phyloP scores from a whole-genome alignment of 495 filamentous ascomycete genomes.

The Talaromyces liani region DNA sequence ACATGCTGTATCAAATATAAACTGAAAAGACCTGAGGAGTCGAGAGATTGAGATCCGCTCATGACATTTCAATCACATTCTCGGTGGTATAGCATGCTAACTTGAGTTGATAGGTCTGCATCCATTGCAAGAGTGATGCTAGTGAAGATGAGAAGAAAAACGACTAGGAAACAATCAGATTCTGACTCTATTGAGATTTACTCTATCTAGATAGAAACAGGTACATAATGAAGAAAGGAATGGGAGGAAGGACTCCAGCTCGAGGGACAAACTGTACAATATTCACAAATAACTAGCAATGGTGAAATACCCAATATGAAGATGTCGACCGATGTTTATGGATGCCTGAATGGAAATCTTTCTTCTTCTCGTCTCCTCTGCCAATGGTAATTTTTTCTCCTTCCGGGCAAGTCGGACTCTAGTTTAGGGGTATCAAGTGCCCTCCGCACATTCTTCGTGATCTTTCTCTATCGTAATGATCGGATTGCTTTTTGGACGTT shows the following conservation, averaged over 20 bases:
- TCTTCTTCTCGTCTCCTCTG: neutral
- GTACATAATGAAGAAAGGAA: neutral
- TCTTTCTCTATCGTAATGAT: neutral
- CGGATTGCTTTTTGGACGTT: neutral
- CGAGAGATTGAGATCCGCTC: neutral
- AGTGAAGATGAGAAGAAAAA: neutral
- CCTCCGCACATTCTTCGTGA: constrained; percentile 7
- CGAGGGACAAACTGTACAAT: neutral
- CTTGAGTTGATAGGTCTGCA: neutral
- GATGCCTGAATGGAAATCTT: neutral
- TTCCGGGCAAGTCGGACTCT: neutral
- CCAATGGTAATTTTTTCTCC: neutral
- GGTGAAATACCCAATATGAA: neutral
- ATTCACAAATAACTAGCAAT: neutral
- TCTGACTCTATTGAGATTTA: neutral
- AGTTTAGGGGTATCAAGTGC: constrained; percentile 5
- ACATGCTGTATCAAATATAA: constrained; percentile 38
- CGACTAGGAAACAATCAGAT: neutral
- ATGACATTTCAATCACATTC: neutral
- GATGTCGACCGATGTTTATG: neutral
- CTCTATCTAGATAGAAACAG: neutral
- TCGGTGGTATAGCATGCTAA: neutral
- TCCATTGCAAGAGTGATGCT: neutral
- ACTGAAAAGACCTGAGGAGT: constrained; percentile 59
- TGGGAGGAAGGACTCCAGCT: neutral